Base-by-base conservation (phyloP, 2,329 filamentous ascomycete species). In the Aspergillus fumigatus region DNA sequence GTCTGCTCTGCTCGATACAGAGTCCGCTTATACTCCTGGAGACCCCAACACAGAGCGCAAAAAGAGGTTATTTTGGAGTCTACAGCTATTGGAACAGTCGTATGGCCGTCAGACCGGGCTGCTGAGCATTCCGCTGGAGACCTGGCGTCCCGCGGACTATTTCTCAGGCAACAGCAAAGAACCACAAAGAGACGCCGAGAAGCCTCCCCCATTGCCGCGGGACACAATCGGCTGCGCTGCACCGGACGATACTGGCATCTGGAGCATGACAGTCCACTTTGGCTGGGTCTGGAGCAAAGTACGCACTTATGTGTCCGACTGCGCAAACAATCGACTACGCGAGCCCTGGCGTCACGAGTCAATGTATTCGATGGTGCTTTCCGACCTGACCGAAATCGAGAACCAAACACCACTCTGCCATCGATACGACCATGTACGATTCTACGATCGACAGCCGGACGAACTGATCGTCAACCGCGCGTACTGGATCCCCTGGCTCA, bases 271-370 rank as follows among this genome's bases (percentile, higher is more conserved):
- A 4, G 70, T 79, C 1, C 76, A 81, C 52, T 74, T 82, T 1
- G 78, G 77, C 0, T 81, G 79, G 79, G 75, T 82, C 3, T 82
- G 80, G 80, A 80, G 78, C 53, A 75, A 49, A 70, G 68, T 71
- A 1, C 60, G 69, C 26, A 61, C 74, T 25, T 82, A 81, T 52
- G 77, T 82, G 0, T 78, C 75, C 1, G 74, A 81, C 58, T 82
- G 79, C 54, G 70, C 79, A 0, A 74, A 72, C 32, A 79, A 79
- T 51, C 74, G 75, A 11, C 66, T 81, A 35, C 78, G 75, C 50
- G 80, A 82, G 55, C 80, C 80, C 0, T 82, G 80, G 80, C 69
- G 79, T 14, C 75, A 79, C 59, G 79, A 82, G 64, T 82, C 80
- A 0, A 78, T 76, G 70, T 82, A 82, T 63, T 72, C 80, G 48